A percentile compares a stretch with the other conserved stretches of the same genome.
Conservation (phyloP, 2,329 filamentous ascomycete genomes). For the Xylaria sp. region DNA sequence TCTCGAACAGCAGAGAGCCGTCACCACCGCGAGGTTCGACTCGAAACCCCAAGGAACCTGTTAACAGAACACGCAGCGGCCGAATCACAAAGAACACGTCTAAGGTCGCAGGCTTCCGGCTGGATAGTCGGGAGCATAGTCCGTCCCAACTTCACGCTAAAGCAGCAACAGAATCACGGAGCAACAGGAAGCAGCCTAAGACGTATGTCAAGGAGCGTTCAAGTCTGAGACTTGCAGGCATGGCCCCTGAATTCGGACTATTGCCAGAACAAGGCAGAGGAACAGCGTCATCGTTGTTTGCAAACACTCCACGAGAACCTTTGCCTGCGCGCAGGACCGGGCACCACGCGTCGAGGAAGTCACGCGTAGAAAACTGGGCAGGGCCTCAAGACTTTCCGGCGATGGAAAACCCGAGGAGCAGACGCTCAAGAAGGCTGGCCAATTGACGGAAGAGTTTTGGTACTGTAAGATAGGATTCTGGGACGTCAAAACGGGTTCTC, state of each 20-base stretch:
- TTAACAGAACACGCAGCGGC: background rate
- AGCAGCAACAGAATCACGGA: background rate
- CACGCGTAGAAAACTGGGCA: background rate
- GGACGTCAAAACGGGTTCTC: too few relatives aligned
- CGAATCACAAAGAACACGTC: background rate
- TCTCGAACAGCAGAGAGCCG: background rate
- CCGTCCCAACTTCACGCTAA: background rate
- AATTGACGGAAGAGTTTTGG: background rate
- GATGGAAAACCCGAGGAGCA: background rate
- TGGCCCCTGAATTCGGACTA: background rate
- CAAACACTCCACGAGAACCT: background rate
- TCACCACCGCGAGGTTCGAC: background rate
- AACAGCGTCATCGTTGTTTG: background rate
- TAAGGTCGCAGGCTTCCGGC: background rate
- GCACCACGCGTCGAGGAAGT: background rate
- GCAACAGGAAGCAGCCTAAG: background rate
- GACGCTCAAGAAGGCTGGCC: background rate
- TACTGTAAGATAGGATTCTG: too few relatives aligned
- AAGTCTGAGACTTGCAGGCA: background rate
- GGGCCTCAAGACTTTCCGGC: background rate
- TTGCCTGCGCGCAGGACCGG: background rate
- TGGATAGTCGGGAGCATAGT: background rate
- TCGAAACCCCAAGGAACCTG: background rate
- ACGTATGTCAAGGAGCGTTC: background rate
- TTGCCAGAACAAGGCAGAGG: background rate